Evolutionary conservation across 805 yeast genomes (phyloP), one percentile per base, ranked within the genome.

Genomic region (Dipodascopsis tothii): DNA sequence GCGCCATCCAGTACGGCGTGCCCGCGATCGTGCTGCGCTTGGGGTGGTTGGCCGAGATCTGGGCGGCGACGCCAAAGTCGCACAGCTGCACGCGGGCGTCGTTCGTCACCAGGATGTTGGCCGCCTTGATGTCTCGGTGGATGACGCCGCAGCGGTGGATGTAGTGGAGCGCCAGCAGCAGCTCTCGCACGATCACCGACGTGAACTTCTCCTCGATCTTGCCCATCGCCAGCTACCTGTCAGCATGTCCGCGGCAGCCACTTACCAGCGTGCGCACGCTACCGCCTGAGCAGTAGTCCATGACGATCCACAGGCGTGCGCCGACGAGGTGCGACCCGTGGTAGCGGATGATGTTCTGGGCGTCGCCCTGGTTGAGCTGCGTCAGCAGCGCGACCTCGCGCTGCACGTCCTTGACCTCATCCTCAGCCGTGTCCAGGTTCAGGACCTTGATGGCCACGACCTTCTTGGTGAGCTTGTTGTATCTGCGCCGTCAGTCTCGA

Each of bases 41-140:
- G 37, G 80, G 62, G 17, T 79, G 77, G 32, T 80, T 74, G 30
- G 88, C 73, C 2, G 94, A 77, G 35, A 88, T 68, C 60, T 86
- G 90, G 1, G 96, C 96, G 0, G 99, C 98, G 19, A 94, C 98
- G 25, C 99, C 99, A 65, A 92, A 92, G 63, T 92, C 99, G 71
- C 97, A 90, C 36, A 92, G 72, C 58, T 84, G 85, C 3, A 94
- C 94, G 41, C 74, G 75, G 4, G 98, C 99, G 38, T 84, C 94
- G 54, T 84, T 84, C 2, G 88, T 75, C 41, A 92, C 82, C 49
- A 92, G 71, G 9, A 92, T 85, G 61, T 92, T 92, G 0, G 98
- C 99, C 1, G 97, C 96, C 63, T 92, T 92, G 56, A 92, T 77
- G 63, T 92, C 99, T 55, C 99, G 74, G 63, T 92, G 99, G 27